Base-by-base conservation (phyloP, 2,329 filamentous ascomycete species). In the Pestalotiopsis sp. region DNA sequence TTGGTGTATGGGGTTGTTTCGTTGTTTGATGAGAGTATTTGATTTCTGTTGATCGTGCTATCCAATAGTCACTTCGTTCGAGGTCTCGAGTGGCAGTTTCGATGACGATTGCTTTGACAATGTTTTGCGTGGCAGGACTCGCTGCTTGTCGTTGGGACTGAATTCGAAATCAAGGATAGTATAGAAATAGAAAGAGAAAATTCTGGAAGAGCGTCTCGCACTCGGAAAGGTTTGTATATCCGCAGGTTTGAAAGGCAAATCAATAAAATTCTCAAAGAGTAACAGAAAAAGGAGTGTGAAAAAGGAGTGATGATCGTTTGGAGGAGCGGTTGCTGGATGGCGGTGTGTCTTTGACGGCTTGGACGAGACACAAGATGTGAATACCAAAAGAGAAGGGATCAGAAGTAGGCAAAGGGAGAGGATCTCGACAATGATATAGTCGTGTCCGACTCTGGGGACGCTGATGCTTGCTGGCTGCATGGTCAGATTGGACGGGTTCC, bases 291-390 rank as follows among this genome's bases (percentile, higher is more conserved):
- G 59, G 59, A 62, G 59, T 39, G 59, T 62, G 59, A 14, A 36
- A 38, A 62, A 64, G 61, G 61, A 64, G 39, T 64, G 61, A 25
- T 23, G 39, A 17, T 41, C 39, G 61, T 49, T 20, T 52, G 27
- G 25, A 27, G n/a, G 57, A 59, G 13, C 27, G 23, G 17, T 52
- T 52, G 27, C 57, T 59, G 31, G 31, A 36, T 36, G 31, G 31
- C 31, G 31, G 25, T 64, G 60, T 63, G 39, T 36, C 12, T 64
- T 6, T 45, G 59, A 36, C 36, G 59, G 17, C n/a, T 25, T 62
- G n/a, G 13, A 27, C 59, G 59, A 62, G 31, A 62, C 59, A 62
- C 59, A 62, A 36, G 59, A 62, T 45, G 61, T 64, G 61, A 64
- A 49, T 64, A 52, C 20, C 61, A 49, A 39, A 62, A 62, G 59